A percentile compares a stretch with the other conserved stretches of the same genome.
These are phyloP conservation scores for Termitomyces sp. DNA, from an alignment of 768 basidiomycete genomes.

Conservation along the genomic window DNA sequence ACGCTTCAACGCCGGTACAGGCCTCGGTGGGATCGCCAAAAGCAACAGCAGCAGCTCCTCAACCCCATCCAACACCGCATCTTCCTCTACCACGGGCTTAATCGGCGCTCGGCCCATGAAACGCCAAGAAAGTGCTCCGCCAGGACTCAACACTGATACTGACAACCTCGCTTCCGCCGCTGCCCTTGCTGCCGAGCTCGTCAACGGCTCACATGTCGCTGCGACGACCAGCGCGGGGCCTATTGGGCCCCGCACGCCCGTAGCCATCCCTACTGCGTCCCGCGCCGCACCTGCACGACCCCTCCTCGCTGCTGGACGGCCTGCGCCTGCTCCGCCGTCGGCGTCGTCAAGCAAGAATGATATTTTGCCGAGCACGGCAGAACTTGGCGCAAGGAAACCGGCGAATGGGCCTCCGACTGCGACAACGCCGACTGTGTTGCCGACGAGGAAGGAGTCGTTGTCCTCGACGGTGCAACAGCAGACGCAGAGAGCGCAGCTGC, in stretches of 20 bases:
- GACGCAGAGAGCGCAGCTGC: constrained; percentile 9
- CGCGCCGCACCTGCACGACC: constrained; percentile 73
- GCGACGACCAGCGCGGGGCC: constrained; percentile 25
- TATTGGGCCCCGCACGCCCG: constrained; percentile 2
- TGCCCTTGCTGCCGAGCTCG: constrained; percentile 58
- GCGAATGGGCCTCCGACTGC: constrained; percentile 44
- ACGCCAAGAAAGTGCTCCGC: constrained; percentile 40
- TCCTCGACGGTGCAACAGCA: constrained; percentile 21
- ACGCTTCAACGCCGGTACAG: constrained; percentile 89
- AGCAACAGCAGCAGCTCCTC: constrained; percentile 25
- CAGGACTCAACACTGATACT: constrained; percentile 36
- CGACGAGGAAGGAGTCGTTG: constrained; percentile 51
- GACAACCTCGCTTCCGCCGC: constrained; percentile 44
- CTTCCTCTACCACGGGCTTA: constrained; percentile 21
- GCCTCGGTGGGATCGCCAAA: constrained; percentile 72
- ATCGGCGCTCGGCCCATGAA: constrained; percentile 20
- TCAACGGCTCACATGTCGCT: constrained; percentile 48
- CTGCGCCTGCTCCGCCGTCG: constrained; percentile 44
- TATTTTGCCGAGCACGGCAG: constrained; percentile 58
- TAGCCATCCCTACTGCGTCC: constrained; percentile 38
- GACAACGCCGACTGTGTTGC: constrained; percentile 26
- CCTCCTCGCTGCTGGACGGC: constrained; percentile 51
- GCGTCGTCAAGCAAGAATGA: constrained; percentile 32
- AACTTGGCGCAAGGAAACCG: constrained; percentile 62
- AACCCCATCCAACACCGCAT: constrained; percentile 15